Evolutionary conservation across 2,329 filamentous ascomycete species (phyloP).

Genomic region (Ophiostoma australiae): DNA sequence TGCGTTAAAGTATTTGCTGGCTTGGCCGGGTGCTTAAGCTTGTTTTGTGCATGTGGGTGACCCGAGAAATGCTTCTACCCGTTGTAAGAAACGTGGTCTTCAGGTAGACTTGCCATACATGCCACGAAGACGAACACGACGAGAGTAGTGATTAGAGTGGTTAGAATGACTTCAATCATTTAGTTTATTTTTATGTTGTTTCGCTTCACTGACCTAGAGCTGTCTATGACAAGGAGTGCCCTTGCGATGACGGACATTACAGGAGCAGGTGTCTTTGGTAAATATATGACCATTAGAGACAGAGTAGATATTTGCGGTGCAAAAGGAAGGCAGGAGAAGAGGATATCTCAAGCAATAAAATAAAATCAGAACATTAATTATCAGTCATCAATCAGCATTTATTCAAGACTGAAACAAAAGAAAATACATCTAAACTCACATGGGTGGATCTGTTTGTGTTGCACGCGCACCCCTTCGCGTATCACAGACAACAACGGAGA

Average conservation of each 20-base stretch:
- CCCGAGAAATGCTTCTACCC: neutral
- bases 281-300: neutral
- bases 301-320: neutral
- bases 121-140: neutral
- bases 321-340: neutral
- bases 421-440: neutral
- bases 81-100: neutral
- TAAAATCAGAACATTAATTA: neutral
- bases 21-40: neutral
- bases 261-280: slow-evolving; percentile 10
- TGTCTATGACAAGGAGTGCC: neutral
- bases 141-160: neutral
- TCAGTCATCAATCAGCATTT: too few relatives aligned
- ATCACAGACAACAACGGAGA: neutral
- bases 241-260: slow-evolving; percentile 18
- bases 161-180: too few relatives aligned
- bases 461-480: neutral
- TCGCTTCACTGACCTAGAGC: neutral
- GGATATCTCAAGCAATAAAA: neutral
- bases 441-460: neutral
- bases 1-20: neutral
- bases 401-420: neutral
- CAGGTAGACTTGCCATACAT: neutral
- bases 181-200: neutral
- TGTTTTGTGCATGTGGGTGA: neutral